These are phyloP conservation scores for Sicyos baderoa DNA, from an alignment of 306 rosid species.

Conservation along the genomic window DNA sequence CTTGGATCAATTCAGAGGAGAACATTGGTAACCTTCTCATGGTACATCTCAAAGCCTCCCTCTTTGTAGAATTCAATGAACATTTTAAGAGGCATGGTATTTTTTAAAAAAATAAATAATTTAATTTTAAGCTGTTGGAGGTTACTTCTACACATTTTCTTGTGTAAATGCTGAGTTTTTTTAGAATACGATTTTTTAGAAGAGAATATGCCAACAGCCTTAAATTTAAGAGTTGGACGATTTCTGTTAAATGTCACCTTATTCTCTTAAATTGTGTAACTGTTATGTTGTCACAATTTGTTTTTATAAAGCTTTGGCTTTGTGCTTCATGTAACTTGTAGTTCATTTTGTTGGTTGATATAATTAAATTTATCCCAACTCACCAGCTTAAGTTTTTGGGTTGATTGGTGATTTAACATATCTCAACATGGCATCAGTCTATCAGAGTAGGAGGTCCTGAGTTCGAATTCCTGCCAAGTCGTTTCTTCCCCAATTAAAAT, in stretches of 20 bases:
- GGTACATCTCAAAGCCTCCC: slow-evolving; percentile 39
- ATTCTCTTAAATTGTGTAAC: neutral
- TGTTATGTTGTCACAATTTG: neutral
- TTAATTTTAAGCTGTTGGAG: neutral
- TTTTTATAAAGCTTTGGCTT: neutral
- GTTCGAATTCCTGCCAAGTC: no score
- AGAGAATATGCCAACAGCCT: no score
- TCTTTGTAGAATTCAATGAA: neutral
- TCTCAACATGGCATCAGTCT: no score
- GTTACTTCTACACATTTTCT: neutral
- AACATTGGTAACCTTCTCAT: slow-evolving; percentile 89
- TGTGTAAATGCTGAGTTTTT: neutral
- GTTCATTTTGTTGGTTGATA: no score
- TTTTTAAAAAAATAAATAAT: no score
- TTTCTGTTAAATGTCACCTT: neutral
- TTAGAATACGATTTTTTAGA: no score
- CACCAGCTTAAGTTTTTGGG: no score
- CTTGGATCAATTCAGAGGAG: slow-evolving; percentile 80
- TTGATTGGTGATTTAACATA: no score
- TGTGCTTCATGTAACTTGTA: neutral
- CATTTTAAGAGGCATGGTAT: slow-evolving; percentile 4
- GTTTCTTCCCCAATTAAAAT: no score
- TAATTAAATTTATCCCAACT: no score
- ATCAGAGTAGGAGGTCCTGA: no score
- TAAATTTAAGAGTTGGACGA: neutral